Conservation (phyloP, 371 early-diverging fungal genomes). For the Zychaea mexicana region DNA sequence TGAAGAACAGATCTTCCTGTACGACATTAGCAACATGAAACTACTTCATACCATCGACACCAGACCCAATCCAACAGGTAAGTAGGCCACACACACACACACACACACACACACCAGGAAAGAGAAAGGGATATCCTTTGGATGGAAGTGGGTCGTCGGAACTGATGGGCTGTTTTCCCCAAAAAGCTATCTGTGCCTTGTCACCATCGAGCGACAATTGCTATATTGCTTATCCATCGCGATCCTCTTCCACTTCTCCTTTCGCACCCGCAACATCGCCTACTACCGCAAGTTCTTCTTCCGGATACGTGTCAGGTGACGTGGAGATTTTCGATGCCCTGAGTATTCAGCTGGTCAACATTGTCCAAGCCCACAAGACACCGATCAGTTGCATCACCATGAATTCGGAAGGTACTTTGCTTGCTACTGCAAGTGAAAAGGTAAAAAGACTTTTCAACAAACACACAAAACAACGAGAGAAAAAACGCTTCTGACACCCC, state of each 20-base stretch:
- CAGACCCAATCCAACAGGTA: constrained; percentile 86
- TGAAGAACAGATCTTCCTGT: constrained; percentile 90
- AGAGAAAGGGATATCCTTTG: background rate
- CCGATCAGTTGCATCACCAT: constrained; percentile 83
- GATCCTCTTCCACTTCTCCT: constrained; percentile 53
- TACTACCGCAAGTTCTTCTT: constrained; percentile 54
- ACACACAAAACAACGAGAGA: constrained; percentile 89
- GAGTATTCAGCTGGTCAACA: constrained; percentile 82
- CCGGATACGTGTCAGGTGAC: constrained; percentile 64
- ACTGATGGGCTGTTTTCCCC: constrained; percentile 59
- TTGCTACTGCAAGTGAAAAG: constrained; percentile 97
- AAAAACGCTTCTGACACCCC: no score
- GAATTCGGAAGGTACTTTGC: constrained; percentile 86
- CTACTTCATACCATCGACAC: constrained; percentile 94
- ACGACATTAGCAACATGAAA: constrained; percentile 97
- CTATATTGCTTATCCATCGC: constrained; percentile 91
- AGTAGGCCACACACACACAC: background rate
- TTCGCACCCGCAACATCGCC: constrained; percentile 31
- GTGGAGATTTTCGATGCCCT: constrained; percentile 89
- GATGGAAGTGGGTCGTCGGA: background rate
- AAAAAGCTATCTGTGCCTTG: constrained; percentile 80
- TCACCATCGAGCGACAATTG: constrained; percentile 94
- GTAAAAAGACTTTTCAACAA: constrained; percentile 96
- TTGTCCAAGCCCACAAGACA: constrained; percentile 93
- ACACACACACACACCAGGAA: no score